Conservation (phyloP, 2,329 filamentous ascomycete species). For the Trichophaea hybrida region DNA sequence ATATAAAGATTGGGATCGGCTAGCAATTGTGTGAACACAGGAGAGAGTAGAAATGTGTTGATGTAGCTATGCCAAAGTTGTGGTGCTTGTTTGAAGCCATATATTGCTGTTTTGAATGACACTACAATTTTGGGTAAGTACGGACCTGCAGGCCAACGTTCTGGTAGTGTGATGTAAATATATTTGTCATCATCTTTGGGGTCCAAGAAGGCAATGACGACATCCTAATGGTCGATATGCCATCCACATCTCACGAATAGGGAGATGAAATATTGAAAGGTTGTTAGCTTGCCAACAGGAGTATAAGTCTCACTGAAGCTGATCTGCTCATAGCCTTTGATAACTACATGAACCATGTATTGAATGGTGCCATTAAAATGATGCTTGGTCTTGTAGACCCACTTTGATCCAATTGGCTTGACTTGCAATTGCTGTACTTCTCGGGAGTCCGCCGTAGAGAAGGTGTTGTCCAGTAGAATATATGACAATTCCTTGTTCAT, state of each 20-base stretch:
- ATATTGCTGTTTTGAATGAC: background rate
- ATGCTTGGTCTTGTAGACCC: slow-evolving; percentile 7
- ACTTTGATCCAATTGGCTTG: slow-evolving; percentile 9
- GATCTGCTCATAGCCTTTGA: slow-evolving; percentile 9
- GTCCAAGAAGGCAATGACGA: slow-evolving; percentile 28
- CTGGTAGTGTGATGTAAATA: slow-evolving; percentile 22
- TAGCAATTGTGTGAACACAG: background rate
- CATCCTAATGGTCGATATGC: slow-evolving; percentile 18
- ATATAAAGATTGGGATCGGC: background rate
- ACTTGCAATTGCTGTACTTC: too few relatives aligned
- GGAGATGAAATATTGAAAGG: slow-evolving; percentile 9
- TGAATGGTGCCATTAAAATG: background rate
- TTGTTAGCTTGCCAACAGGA: slow-evolving; percentile 9
- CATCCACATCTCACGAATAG: slow-evolving; percentile 4
- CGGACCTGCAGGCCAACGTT: background rate
- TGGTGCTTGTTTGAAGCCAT: background rate
- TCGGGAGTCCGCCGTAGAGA: too few relatives aligned
- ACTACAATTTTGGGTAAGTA: too few relatives aligned
- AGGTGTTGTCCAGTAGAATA: too few relatives aligned
- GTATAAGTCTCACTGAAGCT: slow-evolving; percentile 13
- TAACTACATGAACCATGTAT: slow-evolving; percentile 2
- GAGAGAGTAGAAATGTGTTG: background rate
- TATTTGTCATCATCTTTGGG: slow-evolving; percentile 23
- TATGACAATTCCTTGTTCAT: too few relatives aligned
- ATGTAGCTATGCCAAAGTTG: background rate